phyloP scores from a whole-genome alignment of 176 grass and related monocot genomes.

The Ampelocalamus luodianensis region DNA sequence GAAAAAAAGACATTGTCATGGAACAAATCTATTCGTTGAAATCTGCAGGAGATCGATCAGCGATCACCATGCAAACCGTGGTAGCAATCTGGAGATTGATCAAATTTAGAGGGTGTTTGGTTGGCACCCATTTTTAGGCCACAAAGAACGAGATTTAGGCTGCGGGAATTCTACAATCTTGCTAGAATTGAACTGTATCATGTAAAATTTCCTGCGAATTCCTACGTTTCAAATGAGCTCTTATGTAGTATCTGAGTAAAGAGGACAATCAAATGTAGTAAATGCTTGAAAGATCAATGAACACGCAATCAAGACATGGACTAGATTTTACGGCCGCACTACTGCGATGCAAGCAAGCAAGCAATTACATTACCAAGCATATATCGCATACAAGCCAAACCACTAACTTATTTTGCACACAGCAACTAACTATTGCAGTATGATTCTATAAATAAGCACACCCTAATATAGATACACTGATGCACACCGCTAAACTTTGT shows the following conservation, averaged over 20 bases:
- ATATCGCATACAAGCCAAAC: conserved; percentile 46
- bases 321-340: not conserved
- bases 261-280: not conserved
- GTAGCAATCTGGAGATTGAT: not conserved
- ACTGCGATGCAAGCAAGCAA: not conserved
- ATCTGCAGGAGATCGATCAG: not conserved
- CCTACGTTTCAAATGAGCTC: too few species aligned
- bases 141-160: not conserved
- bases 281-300: not conserved
- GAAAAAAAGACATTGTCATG: not conserved
- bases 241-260: not conserved
- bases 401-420: conserved; percentile 45
- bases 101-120: not conserved
- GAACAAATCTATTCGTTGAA: not conserved
- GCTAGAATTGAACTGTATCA: too few species aligned
- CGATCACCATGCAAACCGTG: not conserved
- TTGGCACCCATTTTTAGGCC: not conserved
- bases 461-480: conserved; percentile 54
- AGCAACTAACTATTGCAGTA: conserved; percentile 25
- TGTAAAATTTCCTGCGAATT: too few species aligned
- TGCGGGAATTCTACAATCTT: too few species aligned
- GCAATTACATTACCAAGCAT: conserved; percentile 32
- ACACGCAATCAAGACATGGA: not conserved
- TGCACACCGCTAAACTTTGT: conserved; percentile 48
- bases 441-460: conserved; percentile 47